Evolutionary conservation across 2,329 filamentous ascomycete genomes (phyloP).

Genomic region (Aspergillus hortae): DNA sequence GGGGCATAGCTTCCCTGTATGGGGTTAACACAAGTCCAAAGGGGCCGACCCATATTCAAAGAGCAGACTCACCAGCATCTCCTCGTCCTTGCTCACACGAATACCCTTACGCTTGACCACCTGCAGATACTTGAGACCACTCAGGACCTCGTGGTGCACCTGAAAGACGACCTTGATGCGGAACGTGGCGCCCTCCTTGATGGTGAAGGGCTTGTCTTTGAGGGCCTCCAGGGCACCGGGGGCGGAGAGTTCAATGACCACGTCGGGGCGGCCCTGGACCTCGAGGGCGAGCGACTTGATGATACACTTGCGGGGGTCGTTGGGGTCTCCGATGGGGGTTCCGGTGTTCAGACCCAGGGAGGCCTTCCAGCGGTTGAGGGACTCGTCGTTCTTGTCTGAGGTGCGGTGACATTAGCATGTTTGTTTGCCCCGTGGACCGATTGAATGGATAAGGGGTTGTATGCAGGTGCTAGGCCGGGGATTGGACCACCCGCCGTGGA

Average conservation of each 20-base stretch:
- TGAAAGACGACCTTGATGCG: slow-evolving; percentile 93
- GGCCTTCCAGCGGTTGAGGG: slow-evolving; percentile 94
- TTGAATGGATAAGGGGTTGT: background rate
- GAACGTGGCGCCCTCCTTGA: slow-evolving; percentile 93
- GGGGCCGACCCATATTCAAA: background rate
- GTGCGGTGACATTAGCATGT: slow-evolving; percentile 16
- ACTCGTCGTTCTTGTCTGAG: slow-evolving; percentile 74
- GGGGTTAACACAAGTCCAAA: background rate
- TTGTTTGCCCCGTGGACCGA: background rate
- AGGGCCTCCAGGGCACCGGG: slow-evolving; percentile 71
- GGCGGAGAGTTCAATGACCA: slow-evolving; percentile 79
- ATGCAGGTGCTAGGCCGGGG: background rate
- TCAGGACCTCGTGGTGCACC: slow-evolving; percentile 95
- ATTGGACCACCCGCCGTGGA: no score
- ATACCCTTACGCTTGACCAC: slow-evolving; percentile 86
- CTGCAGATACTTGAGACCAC: slow-evolving; percentile 93
- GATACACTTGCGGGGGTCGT: slow-evolving; percentile 85
- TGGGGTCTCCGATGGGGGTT: slow-evolving; percentile 68
- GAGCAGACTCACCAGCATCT: slow-evolving; percentile 76
- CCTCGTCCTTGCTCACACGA: slow-evolving; percentile 84
- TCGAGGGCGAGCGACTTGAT: slow-evolving; percentile 89
- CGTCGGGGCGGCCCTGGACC: slow-evolving; percentile 74
- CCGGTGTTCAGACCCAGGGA: slow-evolving; percentile 80
- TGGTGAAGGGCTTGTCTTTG: slow-evolving; percentile 90
- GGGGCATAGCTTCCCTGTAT: slow-evolving; percentile 83